These are phyloP conservation scores for Paratinospora sagittata DNA, from an alignment of 164 flowering plant genomes.

Conservation along the genomic window DNA sequence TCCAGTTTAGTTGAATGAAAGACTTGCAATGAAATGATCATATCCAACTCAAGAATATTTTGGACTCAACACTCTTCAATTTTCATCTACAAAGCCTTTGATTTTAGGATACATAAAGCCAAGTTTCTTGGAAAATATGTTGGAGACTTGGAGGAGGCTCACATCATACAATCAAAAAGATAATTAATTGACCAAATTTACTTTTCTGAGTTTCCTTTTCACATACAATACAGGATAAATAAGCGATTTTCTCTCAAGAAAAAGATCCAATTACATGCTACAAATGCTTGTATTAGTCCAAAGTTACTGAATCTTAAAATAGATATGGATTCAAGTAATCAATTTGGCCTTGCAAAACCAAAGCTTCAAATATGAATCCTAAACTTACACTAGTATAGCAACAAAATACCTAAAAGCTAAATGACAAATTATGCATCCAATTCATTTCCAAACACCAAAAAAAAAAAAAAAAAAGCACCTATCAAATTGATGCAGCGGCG, in stretches of 20 bases:
- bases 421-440: background rate
- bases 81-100: background rate
- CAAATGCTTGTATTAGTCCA: too few relatives aligned
- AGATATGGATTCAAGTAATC: background rate
- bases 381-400: background rate
- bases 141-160: background rate
- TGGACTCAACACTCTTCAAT: background rate
- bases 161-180: background rate
- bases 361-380: background rate
- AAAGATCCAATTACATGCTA: too few relatives aligned
- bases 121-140: background rate
- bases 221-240: too few relatives aligned
- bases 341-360: background rate
- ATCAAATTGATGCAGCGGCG: background rate
- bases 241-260: too few relatives aligned
- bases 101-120: background rate
- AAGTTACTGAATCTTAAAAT: too few relatives aligned
- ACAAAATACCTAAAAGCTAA: background rate
- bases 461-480: too few relatives aligned
- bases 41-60: background rate
- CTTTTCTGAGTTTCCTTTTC: too few relatives aligned
- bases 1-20: background rate
- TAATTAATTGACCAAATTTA: too few relatives aligned
- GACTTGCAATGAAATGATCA: background rate
- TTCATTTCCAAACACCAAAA: background rate